phyloP scores from a whole-genome alignment of 1,284 basidiomycete genomes.

The Meira miltonrushii region DNA sequence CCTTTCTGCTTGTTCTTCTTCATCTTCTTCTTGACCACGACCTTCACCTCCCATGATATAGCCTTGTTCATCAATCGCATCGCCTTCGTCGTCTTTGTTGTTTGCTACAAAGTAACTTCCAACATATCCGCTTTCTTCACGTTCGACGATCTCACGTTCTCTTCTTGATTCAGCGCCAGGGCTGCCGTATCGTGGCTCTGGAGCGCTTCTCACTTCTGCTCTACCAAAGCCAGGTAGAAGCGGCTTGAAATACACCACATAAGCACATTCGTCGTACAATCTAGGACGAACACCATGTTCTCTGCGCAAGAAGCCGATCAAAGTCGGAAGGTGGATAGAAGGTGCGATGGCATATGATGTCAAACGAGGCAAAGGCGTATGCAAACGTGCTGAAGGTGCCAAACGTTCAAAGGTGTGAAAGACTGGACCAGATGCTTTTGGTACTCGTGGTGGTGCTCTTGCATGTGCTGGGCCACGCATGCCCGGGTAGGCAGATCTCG shows the following conservation, averaged over 20 bases:
- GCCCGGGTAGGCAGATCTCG: background rate
- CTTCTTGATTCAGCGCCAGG: conserved; percentile 63
- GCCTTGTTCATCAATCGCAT: conserved; percentile 46
- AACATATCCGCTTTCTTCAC: conserved; percentile 83
- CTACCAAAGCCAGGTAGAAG: conserved; percentile 83
- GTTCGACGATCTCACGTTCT: conserved; percentile 67
- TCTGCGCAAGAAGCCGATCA: conserved; percentile 68
- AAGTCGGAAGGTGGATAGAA: conserved; percentile 54
- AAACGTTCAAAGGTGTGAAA: conserved; percentile 51
- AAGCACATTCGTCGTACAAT: conserved; percentile 86
- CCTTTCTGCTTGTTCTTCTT: conserved; percentile 7
- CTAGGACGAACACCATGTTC: conserved; percentile 87
- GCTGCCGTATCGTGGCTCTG: conserved; percentile 57
- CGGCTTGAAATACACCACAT: conserved; percentile 86
- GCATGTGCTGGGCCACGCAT: conserved; percentile 8
- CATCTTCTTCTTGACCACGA: conserved; percentile 9
- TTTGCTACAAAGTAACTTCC: conserved; percentile 55
- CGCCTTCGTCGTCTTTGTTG: conserved; percentile 35
- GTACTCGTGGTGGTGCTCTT: conserved; percentile 16
- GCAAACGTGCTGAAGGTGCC: conserved; percentile 34
- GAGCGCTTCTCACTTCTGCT: conserved; percentile 77
- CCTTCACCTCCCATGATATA: conserved; percentile 48
- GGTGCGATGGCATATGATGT: conserved; percentile 75
- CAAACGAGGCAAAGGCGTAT: conserved; percentile 43
- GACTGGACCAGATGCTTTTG: conserved; percentile 31